Conservation (phyloP, 1,139 yeast genomes). For the Diutina mesorugosa region DNA sequence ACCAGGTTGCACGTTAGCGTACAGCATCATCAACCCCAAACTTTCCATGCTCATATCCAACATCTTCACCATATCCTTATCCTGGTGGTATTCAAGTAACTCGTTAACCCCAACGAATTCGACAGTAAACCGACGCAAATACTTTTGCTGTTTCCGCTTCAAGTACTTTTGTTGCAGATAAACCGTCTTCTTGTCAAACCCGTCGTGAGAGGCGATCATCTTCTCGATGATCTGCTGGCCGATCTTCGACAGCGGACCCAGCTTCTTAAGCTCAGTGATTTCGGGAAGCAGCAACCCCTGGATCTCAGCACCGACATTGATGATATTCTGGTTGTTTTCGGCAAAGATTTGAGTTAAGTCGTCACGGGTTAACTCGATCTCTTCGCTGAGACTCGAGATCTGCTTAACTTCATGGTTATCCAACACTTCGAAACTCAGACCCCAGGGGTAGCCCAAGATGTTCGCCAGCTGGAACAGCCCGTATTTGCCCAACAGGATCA, state of each 20-base stretch:
- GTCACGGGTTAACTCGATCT: constrained; percentile 19
- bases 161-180: constrained; percentile 87
- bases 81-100: constrained; percentile 59
- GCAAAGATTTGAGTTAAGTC: constrained; percentile 31
- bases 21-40: constrained; percentile 59
- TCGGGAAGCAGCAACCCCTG: constrained; percentile 68
- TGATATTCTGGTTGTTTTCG: constrained; percentile 59
- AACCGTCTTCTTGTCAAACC: constrained; percentile 79
- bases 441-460: constrained; percentile 71
- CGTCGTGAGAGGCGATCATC: constrained; percentile 73
- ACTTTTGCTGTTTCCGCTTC: constrained; percentile 85
- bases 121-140: constrained; percentile 72
- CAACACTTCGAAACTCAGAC: constrained; percentile 78
- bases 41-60: constrained; percentile 78
- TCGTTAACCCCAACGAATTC: constrained; percentile 71
- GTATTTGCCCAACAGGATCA: constrained; percentile 75
- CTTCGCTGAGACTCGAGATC: constrained; percentile 20
- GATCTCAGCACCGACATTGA: constrained; percentile 61
- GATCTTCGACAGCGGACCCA: constrained; percentile 45
- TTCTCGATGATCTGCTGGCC: constrained; percentile 78
- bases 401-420: constrained; percentile 35
- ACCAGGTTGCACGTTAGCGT: constrained; percentile 78
- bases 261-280: constrained; percentile 65
- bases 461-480: constrained; percentile 71
- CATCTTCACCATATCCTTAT: constrained; percentile 60